Percentiles rank a stretch among this genome's conserved stretches.
These are phyloP conservation scores for Stemphylium beticola DNA, from an alignment of 2,329 filamentous ascomycete genomes.

Conservation along the genomic window DNA sequence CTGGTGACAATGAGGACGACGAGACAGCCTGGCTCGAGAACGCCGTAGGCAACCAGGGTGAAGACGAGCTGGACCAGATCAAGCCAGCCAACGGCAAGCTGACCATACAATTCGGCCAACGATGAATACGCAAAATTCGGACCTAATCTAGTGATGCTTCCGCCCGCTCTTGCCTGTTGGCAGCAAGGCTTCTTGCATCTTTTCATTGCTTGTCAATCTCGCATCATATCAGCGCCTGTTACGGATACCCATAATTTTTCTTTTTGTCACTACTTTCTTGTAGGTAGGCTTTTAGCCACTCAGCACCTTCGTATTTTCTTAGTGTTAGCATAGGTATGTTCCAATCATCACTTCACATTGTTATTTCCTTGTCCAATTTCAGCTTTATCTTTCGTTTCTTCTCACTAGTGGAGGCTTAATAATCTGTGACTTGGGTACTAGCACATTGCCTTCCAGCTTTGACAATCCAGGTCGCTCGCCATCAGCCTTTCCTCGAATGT, in stretches of 20 bases:
- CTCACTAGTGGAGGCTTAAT: neutral
- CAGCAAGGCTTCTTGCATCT: constrained; percentile 18
- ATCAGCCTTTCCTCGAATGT: no score
- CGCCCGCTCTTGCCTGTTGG: neutral
- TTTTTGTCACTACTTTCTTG: neutral
- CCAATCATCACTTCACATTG: neutral
- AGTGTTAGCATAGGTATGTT: constrained; percentile 1
- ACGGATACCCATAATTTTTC: constrained; percentile 38
- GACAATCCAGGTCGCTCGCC: no score
- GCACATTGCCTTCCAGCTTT: no score
- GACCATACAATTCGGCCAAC: constrained; percentile 47
- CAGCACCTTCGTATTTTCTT: neutral
- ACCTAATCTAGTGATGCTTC: constrained; percentile 5
- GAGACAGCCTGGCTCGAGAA: constrained; percentile 45
- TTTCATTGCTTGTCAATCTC: constrained; percentile 36
- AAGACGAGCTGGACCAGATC: constrained; percentile 27
- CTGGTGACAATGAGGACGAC: constrained; percentile 36
- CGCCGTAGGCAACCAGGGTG: constrained; percentile 33
- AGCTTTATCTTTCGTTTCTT: neutral
- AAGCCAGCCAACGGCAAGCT: constrained; percentile 39
- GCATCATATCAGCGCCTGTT: constrained; percentile 17
- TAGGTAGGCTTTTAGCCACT: neutral
- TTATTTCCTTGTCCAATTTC: neutral
- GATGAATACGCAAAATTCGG: constrained; percentile 16
- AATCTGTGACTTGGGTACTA: no score